A percentile compares a stretch with the other conserved stretches of the same genome.
phyloP scores from a whole-genome alignment of 2,329 filamentous ascomycete species.

The Ophiostoma piceae region DNA sequence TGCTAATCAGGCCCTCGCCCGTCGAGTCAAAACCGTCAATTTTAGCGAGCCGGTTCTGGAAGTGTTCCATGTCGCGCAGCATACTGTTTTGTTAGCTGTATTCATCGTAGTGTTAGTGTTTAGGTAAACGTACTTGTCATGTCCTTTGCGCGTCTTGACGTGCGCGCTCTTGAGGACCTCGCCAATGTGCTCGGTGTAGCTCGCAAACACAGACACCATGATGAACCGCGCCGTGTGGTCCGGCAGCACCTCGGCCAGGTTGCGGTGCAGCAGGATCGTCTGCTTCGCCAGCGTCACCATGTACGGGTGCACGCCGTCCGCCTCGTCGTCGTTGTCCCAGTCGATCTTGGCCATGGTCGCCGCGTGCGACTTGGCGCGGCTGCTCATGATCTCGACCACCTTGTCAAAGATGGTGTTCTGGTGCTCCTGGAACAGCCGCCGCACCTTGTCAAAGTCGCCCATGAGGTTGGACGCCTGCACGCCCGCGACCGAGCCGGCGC shows the following conservation, averaged over 20 bases:
- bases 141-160: constrained; percentile 61
- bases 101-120: neutral
- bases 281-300: constrained; percentile 87
- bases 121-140: constrained; percentile 58
- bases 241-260: constrained; percentile 74
- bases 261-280: constrained; percentile 76
- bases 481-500: constrained; percentile 49
- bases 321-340: constrained; percentile 55
- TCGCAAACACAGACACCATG: constrained; percentile 77
- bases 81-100: constrained; percentile 51
- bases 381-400: constrained; percentile 85
- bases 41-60: constrained; percentile 65
- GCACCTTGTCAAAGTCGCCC: constrained; percentile 83
- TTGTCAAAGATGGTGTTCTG: constrained; percentile 89
- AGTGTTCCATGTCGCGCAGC: constrained; percentile 67
- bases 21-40: constrained; percentile 74
- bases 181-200: constrained; percentile 74
- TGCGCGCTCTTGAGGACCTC: constrained; percentile 61
- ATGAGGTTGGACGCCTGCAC: constrained; percentile 51
- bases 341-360: constrained; percentile 68
- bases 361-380: constrained; percentile 66
- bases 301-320: constrained; percentile 54
- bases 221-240: constrained; percentile 73
- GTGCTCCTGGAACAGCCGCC: constrained; percentile 78
- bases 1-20: constrained; percentile 61